Evolutionary conservation across 1,284 basidiomycete species (phyloP).

Genomic region (Retiboletus flavoniger): DNA sequence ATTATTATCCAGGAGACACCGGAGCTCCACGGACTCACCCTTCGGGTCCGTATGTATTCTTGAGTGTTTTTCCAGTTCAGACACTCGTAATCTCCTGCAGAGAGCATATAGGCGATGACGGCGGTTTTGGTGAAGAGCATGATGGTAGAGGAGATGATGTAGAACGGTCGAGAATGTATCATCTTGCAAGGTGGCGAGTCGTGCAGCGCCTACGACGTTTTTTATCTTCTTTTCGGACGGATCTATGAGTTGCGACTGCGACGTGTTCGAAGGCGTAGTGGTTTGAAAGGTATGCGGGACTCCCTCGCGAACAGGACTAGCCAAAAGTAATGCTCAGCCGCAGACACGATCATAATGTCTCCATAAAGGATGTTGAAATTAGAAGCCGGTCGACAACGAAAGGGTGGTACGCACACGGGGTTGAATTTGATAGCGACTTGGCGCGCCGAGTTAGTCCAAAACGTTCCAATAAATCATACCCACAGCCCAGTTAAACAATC

Average conservation of each 20-base stretch:
- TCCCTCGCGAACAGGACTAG: constrained; percentile 7
- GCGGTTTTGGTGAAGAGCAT: constrained; percentile 24
- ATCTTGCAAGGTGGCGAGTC: constrained; percentile 12
- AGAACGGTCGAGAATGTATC: constrained; percentile 14
- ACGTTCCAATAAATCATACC: not conserved
- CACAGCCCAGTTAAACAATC: not conserved
- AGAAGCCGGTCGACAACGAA: not conserved
- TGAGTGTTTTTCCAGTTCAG: constrained; percentile 19
- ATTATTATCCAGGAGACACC: not conserved
- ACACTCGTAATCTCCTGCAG: constrained; percentile 20
- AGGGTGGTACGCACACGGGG: not conserved
- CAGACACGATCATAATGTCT: constrained; percentile 2
- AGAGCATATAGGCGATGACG: constrained; percentile 23
- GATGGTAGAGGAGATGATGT: constrained; percentile 12
- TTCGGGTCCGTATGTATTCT: constrained; percentile 21
- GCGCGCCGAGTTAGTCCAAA: not conserved
- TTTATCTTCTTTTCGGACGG: not conserved
- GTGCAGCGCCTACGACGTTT: not conserved
- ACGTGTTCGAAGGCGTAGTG: not conserved
- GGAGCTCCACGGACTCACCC: constrained; percentile 13
- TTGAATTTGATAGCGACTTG: not conserved
- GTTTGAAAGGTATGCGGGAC: not conserved
- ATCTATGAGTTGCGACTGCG: not conserved
- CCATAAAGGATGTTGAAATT: not conserved
- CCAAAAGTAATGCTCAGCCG: not conserved